Evolutionary conservation across 192 early-diverging fungal genomes (phyloP).

Genomic region (Funneliformis geosporum): DNA sequence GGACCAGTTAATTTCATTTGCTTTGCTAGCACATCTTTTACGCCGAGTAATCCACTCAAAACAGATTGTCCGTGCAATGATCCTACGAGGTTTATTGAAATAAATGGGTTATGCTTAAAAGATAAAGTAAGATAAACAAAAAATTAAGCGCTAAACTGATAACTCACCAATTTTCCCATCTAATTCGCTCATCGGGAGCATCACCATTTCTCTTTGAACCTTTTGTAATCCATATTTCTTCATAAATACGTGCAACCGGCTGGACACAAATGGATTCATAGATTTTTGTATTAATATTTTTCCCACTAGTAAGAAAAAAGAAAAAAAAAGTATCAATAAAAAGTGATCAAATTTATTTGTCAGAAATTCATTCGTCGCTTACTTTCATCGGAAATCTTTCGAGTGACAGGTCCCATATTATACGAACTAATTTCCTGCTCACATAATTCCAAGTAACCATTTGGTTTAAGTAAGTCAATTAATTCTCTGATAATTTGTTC

Average conservation of each 20-base stretch:
- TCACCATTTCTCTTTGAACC: background rate
- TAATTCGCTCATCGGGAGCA: background rate
- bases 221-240: background rate
- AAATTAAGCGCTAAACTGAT: too few relatives aligned
- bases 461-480: constrained; percentile 35
- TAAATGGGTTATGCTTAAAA: too few relatives aligned
- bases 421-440: constrained; percentile 34
- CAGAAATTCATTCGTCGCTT: background rate
- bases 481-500: constrained; percentile 32
- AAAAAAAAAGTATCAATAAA: background rate
- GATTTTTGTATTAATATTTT: background rate
- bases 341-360: background rate
- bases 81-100: too few relatives aligned
- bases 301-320: background rate
- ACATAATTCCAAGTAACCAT: constrained; percentile 38
- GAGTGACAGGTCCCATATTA: constrained; percentile 35
- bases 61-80: too few relatives aligned
- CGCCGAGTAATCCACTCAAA: too few relatives aligned
- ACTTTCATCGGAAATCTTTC: constrained; percentile 32
- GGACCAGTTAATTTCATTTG: too few relatives aligned
- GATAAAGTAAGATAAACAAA: too few relatives aligned
- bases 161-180: too few relatives aligned
- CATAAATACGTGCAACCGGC: background rate
- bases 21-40: too few relatives aligned
- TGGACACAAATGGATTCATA: background rate